Base-by-base conservation (phyloP, 495 filamentous ascomycete species). In the Articulospora tetracladia region DNA sequence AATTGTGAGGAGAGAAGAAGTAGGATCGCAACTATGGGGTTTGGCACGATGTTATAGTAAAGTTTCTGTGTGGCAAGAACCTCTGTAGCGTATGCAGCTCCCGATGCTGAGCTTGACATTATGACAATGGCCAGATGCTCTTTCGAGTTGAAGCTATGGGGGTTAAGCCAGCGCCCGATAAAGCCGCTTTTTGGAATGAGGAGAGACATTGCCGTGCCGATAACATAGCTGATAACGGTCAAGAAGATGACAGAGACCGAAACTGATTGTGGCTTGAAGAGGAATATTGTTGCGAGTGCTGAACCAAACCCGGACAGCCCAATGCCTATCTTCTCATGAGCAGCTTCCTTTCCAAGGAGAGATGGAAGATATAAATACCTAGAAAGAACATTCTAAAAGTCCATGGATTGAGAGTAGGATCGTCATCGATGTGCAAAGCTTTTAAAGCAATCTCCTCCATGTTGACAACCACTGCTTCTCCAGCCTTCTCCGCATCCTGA, bases 101-200 rank as follows among this genome's bases (percentile, higher is more conserved):
- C 66, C 10, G 72, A 68, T 1, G 75, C 78, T 0, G 77, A 69
- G 3, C 74, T 75, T 7, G 83, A 79, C 88, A 91, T 92, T 64
- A 91, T 84, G 2, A 86, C 85, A 62, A 92, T 88, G 58, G 90
- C 74, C 3, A 83, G 78, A 75, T 92, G 89, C 66, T 91, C 87
- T 67, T 92, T 92, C 69, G 88, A 81, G 69, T 90, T 92, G 41
- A 83, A 86, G 39, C 80, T 83, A 19, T 86, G 83, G 8, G 86
- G 86, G 61, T 90, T 3, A 74, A 71, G 10, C 72, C 72, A 76
- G 28, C 62, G 66, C 2, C 68, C 64, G 41, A 77, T 49, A 3
- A 28, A 25, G 6, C 73, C 72, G 23, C 55, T 60, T 10, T 68
- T 66, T 13, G 76, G 76, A 32, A 79, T 73, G 19, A 56, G 32